These are phyloP conservation scores for Leccinum huronense DNA, from an alignment of 1,284 basidiomycete genomes.

Conservation along the genomic window DNA sequence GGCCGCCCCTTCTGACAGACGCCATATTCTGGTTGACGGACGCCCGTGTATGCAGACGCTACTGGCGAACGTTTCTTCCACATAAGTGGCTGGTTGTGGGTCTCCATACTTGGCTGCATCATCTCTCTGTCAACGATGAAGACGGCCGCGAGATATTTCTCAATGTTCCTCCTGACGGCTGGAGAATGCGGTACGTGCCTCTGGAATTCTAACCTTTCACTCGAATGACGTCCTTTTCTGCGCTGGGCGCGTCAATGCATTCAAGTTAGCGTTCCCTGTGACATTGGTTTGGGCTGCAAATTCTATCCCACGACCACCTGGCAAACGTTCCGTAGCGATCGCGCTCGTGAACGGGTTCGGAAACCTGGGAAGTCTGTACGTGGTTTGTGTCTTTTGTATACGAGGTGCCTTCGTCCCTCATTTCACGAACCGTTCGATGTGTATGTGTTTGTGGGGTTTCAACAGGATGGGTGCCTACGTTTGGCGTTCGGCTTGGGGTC, in stretches of 20 bases:
- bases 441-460: not conserved
- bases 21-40: not conserved
- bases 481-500: conserved; percentile 52
- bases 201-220: not conserved
- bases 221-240: not conserved
- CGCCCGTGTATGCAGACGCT: not conserved
- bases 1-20: too few species aligned
- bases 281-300: conserved; percentile 66
- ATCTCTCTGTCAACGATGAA: conserved; percentile 59
- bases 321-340: conserved; percentile 52
- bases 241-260: not conserved
- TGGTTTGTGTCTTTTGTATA: conserved; percentile 22
- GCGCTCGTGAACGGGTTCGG: conserved; percentile 36
- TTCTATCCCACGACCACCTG: conserved; percentile 61
- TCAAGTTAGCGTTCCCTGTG: conserved; percentile 60
- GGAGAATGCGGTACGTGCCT: conserved; percentile 50
- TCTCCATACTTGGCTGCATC: conserved; percentile 60
- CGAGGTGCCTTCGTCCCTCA: not conserved
- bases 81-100: conserved; percentile 44
- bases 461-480: conserved; percentile 51
- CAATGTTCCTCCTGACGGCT: conserved; percentile 63
- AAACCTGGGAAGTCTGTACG: conserved; percentile 37
- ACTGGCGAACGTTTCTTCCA: conserved; percentile 13
- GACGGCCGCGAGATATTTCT: conserved; percentile 57
- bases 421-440: not conserved